Evolutionary conservation across 345 rosid species (phyloP), one percentile per base, ranked within the genome.

Genomic region (Punica granatum): DNA sequence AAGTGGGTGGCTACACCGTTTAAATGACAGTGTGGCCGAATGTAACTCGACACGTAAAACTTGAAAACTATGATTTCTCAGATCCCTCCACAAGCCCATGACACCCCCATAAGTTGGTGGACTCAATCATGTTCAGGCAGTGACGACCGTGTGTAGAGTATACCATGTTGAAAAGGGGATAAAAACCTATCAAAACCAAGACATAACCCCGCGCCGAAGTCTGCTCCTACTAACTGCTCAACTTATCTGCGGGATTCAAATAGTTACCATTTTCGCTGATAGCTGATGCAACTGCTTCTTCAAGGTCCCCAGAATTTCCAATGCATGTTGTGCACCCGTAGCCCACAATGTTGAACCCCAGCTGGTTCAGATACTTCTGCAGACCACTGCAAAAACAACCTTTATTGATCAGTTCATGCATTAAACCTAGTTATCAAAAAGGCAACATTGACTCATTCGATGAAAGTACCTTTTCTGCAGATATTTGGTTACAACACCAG

Each of bases 321-420:
- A 89, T 92, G 80, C 94, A 88, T 56, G 98, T 92, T 56, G 98
- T 92, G 84, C 98, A 92, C 60, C 98, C 98, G 75, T 89, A 92
- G 39, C 94, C 98, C 59, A 92, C 98, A 35, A 89, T 86, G 53
- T 85, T 12, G 76, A 92, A 92, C 16, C 98, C 98, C 56, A 85
- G 81, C 43, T 90, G 88, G 76, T 92, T 85, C 85, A 92, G 58
- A 69, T 86, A 84, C 64, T 78, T 80, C 81, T 89, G 96, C 85
- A 92, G 76, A 74, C 90, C 96, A 77, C 96, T 79, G 79, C 66
- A 77, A 63, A 68, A 49, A 63, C 30, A 66, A 74, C 19, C 36
- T 12, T 0, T 48, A 15, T 34, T 32, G 30, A 31, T 70, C 10
- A 62, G 67, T 31, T 23, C 12, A 63, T 37, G 8, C 26, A 21